Evolutionary conservation across 2,329 filamentous ascomycete genomes (phyloP).

Genomic region (Penicillium sp.): DNA sequence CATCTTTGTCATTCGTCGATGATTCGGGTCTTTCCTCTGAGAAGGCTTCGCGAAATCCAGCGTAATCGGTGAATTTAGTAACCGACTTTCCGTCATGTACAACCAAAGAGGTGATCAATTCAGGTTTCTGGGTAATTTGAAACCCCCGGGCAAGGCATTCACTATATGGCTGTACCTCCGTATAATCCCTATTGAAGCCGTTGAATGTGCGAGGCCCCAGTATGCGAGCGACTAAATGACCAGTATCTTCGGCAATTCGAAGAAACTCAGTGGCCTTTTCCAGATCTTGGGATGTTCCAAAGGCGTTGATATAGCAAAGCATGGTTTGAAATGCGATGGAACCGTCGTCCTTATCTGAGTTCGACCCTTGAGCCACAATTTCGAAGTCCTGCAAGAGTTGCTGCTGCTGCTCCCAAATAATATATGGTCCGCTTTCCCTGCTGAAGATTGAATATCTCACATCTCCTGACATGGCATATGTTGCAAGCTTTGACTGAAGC

Average conservation of each 20-base stretch:
- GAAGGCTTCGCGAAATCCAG: constrained; percentile 5
- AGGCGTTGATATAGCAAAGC: constrained; percentile 23
- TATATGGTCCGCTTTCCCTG: constrained; percentile 17
- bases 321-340: constrained; percentile 18
- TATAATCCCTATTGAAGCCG: constrained; percentile 1
- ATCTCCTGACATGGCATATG: constrained; percentile 20
- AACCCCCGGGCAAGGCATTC: constrained; percentile 18
- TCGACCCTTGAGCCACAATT: constrained; percentile 5
- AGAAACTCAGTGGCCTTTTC: constrained; percentile 14
- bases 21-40: background rate
- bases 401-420: constrained; percentile 24
- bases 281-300: constrained; percentile 19
- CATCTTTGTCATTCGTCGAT: background rate
- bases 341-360: constrained; percentile 9
- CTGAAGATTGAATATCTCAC: constrained; percentile 20
- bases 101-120: background rate
- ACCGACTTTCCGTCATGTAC: background rate
- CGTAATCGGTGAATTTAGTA: constrained; percentile 9
- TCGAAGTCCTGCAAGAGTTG: constrained; percentile 23
- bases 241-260: constrained; percentile 10
- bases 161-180: constrained; percentile 1
- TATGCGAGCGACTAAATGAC: constrained; percentile 15
- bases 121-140: background rate
- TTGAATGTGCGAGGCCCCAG: constrained; percentile 14
- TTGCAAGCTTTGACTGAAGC: constrained; percentile 21